These are phyloP conservation scores for Hypoxylon sp. DNA, from an alignment of 2,329 filamentous ascomycete species.

Conservation along the genomic window DNA sequence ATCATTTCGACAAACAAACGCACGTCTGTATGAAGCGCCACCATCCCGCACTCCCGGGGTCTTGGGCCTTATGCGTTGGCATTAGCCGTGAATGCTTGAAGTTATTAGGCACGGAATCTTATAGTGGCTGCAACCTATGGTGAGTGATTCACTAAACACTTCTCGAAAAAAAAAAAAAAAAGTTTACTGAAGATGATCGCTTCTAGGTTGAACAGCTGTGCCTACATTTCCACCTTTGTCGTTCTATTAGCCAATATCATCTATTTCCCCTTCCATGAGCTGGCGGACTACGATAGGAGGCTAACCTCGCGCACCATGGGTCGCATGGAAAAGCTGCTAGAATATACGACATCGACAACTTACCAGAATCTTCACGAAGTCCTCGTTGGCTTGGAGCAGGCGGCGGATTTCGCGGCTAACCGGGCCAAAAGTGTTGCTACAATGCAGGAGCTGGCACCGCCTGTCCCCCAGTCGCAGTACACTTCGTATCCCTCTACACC, in stretches of 20 bases:
- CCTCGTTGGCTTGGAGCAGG: slow-evolving; percentile 32
- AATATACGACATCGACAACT: slow-evolving; percentile 30
- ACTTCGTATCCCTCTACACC: slow-evolving; percentile 10
- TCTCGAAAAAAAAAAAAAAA: background rate
- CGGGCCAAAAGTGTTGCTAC: background rate
- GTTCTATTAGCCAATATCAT: slow-evolving; percentile 45
- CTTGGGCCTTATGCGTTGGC: slow-evolving; percentile 41
- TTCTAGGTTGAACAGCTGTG: slow-evolving; percentile 43
- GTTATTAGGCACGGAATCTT: slow-evolving; percentile 34
- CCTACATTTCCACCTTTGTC: slow-evolving; percentile 46
- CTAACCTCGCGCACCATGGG: slow-evolving; percentile 37
- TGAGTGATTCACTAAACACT: slow-evolving; percentile 20
- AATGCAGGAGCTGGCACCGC: slow-evolving; percentile 4
- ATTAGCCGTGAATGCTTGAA: slow-evolving; percentile 43
- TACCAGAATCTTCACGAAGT: slow-evolving; percentile 37
- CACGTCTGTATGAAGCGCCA: slow-evolving; percentile 33
- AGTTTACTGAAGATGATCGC: slow-evolving; percentile 11
- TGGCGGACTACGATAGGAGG: slow-evolving; percentile 37
- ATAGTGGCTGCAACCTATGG: slow-evolving; percentile 39
- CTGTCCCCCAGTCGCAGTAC: slow-evolving; percentile 5
- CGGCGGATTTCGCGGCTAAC: slow-evolving; percentile 24
- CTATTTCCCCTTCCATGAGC: slow-evolving; percentile 40
- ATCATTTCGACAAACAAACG: slow-evolving; percentile 38
- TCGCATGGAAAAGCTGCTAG: slow-evolving; percentile 37
- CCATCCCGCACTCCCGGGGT: slow-evolving; percentile 33